Conservation (phyloP, 345 rosid genomes). For the Sonneratia caseolaris region DNA sequence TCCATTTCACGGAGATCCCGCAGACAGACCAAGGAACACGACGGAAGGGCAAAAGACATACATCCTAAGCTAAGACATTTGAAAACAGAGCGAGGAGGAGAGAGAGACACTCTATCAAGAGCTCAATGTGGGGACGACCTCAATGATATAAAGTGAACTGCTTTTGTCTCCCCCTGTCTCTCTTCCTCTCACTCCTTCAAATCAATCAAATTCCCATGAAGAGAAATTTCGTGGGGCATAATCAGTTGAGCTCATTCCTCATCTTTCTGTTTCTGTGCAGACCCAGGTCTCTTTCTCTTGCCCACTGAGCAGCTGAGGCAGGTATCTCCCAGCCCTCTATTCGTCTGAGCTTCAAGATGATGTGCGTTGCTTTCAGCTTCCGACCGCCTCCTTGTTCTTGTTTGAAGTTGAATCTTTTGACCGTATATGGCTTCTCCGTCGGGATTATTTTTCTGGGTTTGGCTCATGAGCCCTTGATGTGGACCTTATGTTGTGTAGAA, state of each 20-base stretch:
- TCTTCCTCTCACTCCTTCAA: neutral
- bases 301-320: too few species aligned
- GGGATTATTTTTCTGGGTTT: conserved; percentile 1
- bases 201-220: neutral
- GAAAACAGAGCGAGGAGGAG: neutral
- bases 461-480: neutral
- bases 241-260: neutral
- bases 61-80: neutral
- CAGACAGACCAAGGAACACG: too few species aligned
- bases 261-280: neutral
- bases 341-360: neutral
- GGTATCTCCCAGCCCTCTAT: too few species aligned
- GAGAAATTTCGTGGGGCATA: neutral
- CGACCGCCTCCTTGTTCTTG: neutral
- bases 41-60: too few species aligned
- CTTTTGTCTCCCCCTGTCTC: conserved; percentile 16
- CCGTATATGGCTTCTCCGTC: neutral
- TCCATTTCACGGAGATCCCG: conserved; percentile 24
- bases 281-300: neutral
- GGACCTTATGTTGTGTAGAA: neutral
- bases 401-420: neutral
- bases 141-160: conserved; percentile 15
- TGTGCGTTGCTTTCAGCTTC: neutral
- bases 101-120: neutral
- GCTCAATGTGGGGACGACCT: conserved; percentile 21